Evolutionary conservation across 2,329 filamentous ascomycete genomes (phyloP).

Genomic region (Paraphaeosphaeria minitans): DNA sequence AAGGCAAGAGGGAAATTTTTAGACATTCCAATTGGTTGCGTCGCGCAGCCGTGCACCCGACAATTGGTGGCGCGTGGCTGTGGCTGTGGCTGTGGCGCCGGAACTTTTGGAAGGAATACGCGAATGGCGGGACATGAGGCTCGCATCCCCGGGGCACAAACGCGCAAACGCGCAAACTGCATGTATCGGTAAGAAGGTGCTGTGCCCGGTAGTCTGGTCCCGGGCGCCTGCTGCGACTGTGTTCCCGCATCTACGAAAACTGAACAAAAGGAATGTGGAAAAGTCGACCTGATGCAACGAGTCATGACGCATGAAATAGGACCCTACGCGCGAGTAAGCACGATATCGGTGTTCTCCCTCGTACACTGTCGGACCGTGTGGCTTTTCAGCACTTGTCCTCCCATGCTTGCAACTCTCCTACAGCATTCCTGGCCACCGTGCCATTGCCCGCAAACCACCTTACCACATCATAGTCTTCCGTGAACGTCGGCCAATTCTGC

Average conservation of each 20-base stretch:
- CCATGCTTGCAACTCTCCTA: background rate
- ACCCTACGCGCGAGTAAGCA: background rate
- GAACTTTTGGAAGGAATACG: background rate
- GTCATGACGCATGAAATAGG: background rate
- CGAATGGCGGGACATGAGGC: background rate
- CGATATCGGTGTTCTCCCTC: background rate
- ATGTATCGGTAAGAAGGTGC: background rate
- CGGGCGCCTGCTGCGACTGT: background rate
- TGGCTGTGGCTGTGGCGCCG: background rate
- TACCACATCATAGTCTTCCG: background rate
- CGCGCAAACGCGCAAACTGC: background rate
- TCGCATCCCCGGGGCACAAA: background rate
- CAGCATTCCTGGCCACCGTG: conserved; percentile 4
- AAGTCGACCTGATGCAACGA: background rate
- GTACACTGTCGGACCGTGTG: background rate
- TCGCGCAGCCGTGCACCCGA: background rate
- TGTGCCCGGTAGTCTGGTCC: background rate
- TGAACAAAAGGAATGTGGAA: background rate
- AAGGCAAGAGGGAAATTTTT: background rate
- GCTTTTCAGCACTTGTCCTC: conserved; percentile 1
- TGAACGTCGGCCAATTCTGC: conserved; percentile 2
- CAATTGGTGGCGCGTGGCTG: background rate
- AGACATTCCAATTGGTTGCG: background rate
- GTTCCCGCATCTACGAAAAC: background rate
- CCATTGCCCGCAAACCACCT: conserved; percentile 7